Evolutionary conservation across 2,329 filamentous ascomycete species (phyloP).

Genomic region (Fusarium keratoplasticum): DNA sequence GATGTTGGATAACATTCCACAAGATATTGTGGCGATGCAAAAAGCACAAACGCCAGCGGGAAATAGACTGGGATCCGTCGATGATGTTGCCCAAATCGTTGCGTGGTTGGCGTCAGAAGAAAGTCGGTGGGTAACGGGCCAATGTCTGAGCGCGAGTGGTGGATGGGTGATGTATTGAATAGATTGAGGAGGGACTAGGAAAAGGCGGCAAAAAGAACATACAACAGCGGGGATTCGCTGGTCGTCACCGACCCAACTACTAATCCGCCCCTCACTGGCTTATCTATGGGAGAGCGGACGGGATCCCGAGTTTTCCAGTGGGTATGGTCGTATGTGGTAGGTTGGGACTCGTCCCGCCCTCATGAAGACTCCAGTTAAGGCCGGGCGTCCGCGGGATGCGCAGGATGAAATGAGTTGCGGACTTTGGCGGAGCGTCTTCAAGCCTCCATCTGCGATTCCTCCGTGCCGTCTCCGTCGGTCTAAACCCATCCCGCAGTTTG

Average conservation of each 20-base stretch:
- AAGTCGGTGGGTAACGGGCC: conserved; percentile 64
- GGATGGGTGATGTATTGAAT: conserved; percentile 27
- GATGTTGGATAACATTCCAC: conserved; percentile 60
- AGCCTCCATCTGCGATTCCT: neutral
- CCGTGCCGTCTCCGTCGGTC: neutral
- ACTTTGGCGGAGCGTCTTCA: neutral
- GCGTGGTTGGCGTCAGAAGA: conserved; percentile 64
- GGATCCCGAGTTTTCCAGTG: neutral
- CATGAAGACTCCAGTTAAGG: neutral
- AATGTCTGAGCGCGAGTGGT: conserved; percentile 67
- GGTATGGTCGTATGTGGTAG: neutral
- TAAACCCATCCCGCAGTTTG: neutral
- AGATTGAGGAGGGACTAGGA: neutral
- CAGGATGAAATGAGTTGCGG: neutral
- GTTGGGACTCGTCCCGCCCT: fast-evolving
- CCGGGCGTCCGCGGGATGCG: neutral
- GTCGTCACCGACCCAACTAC: too few species aligned
- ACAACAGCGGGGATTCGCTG: too few species aligned
- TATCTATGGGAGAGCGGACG: neutral
- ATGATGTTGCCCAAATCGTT: conserved; percentile 68
- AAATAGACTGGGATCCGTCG: conserved; percentile 61
- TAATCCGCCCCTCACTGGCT: too few species aligned
- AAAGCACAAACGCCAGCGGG: conserved; percentile 59
- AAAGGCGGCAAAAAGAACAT: too few species aligned
- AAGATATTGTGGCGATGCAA: conserved; percentile 23